Evolutionary conservation across 345 rosid species (phyloP).

Genomic region (Aquilaria yunnanensis): DNA sequence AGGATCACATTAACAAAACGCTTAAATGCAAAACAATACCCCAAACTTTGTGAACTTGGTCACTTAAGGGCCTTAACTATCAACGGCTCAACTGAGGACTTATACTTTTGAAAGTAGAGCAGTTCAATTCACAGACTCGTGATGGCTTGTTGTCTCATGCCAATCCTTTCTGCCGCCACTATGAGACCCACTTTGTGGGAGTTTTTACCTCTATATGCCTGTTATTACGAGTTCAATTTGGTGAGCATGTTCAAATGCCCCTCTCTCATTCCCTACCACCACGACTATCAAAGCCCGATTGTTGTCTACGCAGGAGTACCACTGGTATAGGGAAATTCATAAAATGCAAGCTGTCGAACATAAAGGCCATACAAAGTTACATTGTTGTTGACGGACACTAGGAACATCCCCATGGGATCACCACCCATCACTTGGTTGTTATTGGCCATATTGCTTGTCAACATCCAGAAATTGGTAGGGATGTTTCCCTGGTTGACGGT

Average conservation of each 20-base stretch:
- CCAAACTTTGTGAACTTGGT: too few relatives aligned
- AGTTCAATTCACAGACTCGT: not conserved
- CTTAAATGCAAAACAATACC: too few relatives aligned
- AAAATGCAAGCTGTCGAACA: conserved; percentile 83
- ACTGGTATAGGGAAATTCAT: conserved; percentile 90
- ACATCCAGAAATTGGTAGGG: conserved; percentile 94
- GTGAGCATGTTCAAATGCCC: conserved; percentile 66
- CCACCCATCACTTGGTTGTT: conserved; percentile 63
- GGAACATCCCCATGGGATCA: conserved; percentile 89
- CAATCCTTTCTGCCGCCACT: conserved; percentile 46
- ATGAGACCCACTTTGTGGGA: conserved; percentile 68
- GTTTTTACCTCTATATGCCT: conserved; percentile 34
- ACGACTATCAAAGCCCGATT: conserved; percentile 37
- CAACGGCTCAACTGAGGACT: too few relatives aligned
- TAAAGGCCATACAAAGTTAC: conserved; percentile 56
- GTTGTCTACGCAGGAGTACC: conserved; percentile 74
- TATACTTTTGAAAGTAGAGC: too few relatives aligned
- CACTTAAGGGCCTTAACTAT: too few relatives aligned
- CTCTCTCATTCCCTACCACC: conserved; percentile 33
- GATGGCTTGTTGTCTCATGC: conserved; percentile 50
- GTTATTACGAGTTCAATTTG: conserved; percentile 63
- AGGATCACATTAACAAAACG: too few relatives aligned
- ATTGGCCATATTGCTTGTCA: conserved; percentile 38
- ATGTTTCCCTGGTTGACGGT: conserved; percentile 53
- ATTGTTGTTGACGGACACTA: conserved; percentile 50